phyloP scores from a whole-genome alignment of 106 monocot species.

The Hemerocallis citrina region DNA sequence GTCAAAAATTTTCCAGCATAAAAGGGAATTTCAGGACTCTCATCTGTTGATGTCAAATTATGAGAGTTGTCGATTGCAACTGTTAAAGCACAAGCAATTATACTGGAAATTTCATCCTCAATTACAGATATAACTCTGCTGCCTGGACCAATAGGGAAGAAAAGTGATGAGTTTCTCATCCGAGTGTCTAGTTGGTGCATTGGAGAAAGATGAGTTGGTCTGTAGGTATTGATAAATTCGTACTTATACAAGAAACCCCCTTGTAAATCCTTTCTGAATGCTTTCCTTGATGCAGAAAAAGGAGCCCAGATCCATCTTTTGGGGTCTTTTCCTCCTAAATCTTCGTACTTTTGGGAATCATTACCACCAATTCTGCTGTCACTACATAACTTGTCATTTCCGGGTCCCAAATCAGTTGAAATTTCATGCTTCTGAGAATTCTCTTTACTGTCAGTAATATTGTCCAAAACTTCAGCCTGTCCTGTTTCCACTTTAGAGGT shows the following conservation, averaged over 20 bases:
- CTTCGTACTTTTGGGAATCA: constrained; percentile 1
- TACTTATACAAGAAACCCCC: constrained; percentile 44
- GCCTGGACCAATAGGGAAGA: constrained; percentile 41
- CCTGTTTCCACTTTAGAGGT: constrained; percentile 2
- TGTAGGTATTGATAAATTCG: constrained; percentile 47
- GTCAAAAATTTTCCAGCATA: constrained; percentile 26
- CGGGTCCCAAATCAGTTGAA: background rate
- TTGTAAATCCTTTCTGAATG: constrained; percentile 47
- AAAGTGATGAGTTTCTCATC: constrained; percentile 21
- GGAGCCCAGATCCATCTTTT: constrained; percentile 70
- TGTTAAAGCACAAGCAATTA: constrained; percentile 68
- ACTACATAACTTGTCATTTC: background rate
- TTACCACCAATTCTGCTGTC: constrained; percentile 1
- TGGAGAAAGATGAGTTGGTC: constrained; percentile 35
- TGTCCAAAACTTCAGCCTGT: constrained; percentile 8
- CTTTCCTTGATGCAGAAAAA: constrained; percentile 41
- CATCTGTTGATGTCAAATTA: constrained; percentile 33
- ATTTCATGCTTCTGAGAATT: too few relatives aligned
- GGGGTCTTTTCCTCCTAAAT: constrained; percentile 13
- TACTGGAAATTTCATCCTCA: constrained; percentile 84
- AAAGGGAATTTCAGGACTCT: constrained; percentile 57
- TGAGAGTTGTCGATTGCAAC: constrained; percentile 16
- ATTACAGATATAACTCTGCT: constrained; percentile 47
- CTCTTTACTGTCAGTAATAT: too few relatives aligned
- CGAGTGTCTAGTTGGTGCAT: constrained; percentile 17